Evolutionary conservation across 2,329 filamentous ascomycete species (phyloP), one percentile per base, ranked within the genome.

Genomic region (Colletotrichum sp.): DNA sequence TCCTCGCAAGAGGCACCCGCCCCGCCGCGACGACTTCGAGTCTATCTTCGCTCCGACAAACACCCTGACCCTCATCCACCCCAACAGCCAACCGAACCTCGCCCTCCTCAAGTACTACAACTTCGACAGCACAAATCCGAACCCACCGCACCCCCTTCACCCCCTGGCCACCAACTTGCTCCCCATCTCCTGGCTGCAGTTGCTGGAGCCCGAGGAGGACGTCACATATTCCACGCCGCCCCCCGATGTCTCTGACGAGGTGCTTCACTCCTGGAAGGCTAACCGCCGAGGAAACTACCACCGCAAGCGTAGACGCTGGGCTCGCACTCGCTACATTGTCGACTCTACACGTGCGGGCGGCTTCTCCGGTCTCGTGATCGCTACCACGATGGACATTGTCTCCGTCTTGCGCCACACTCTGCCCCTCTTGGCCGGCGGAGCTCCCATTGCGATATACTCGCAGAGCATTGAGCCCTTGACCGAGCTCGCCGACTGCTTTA

Each of bases 141-240:
- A 89, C 78, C 90, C 84, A 13, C 88, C 80, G 61, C 83, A 88
- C 70, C 88, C 90, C 16, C 70, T 74, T n/a, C 97, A 98, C 82
- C 96, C 97, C 1, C 91, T 99, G 13, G 91, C 94, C 83, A 93
- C 91, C 18, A 93, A 97, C 82, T 91, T 99, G 67, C 93, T 96
- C 80, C 92, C 94, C 7, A 88, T 98, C 34, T 96, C 95, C 32
- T 99, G 96, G 96, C 91, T 99, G 3, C 96, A 98, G 84, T 91
- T 99, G 7, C 87, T 98, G 18, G 90, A 94, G 28, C 97, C 97
- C 0, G 86, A 91, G 43, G 87, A 92, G 34, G 97, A 98, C 83
- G 89, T 91, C 1, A 91, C 94, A 6, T 98, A 98, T 84, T 85
- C 88, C 36, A 89, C 91, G 30, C 90, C 93, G 69, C 94, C 95